Evolutionary conservation across 1,139 yeast species (phyloP).

Genomic region (Wickerhamomyces sp.): DNA sequence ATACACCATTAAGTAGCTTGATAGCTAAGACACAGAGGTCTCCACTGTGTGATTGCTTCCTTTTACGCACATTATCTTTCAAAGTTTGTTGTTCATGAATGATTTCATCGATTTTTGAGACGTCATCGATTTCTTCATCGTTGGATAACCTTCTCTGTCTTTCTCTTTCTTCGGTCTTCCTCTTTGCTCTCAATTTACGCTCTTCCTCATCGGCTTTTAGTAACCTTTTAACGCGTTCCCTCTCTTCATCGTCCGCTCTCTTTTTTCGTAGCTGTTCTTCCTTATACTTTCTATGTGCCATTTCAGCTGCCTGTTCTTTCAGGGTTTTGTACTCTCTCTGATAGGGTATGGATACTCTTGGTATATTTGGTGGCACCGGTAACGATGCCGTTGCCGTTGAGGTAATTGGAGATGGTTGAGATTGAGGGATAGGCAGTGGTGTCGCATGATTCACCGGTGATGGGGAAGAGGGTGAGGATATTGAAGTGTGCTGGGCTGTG

Average conservation of each 20-base stretch:
- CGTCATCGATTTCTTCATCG: constrained; percentile 12
- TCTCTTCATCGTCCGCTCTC: constrained; percentile 42
- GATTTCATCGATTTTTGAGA: constrained; percentile 14
- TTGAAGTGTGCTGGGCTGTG: not conserved
- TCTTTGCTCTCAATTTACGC: constrained; percentile 25
- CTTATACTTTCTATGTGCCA: constrained; percentile 36
- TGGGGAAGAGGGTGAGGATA: constrained; percentile 2
- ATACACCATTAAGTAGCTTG: constrained; percentile 51
- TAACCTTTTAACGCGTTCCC: constrained; percentile 47
- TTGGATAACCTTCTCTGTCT: constrained; percentile 18
- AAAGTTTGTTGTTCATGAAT: constrained; percentile 12
- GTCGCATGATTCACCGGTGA: not conserved
- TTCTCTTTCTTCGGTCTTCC: constrained; percentile 12
- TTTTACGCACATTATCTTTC: constrained; percentile 18
- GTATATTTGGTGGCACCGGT: no score
- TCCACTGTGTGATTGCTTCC: constrained; percentile 7
- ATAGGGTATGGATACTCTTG: no score
- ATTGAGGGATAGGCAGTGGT: constrained; percentile 1
- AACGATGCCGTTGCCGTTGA: no score
- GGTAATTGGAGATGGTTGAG: not conserved
- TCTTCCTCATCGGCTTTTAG: constrained; percentile 50
- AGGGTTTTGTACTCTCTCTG: constrained; percentile 21
- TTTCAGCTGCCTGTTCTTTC: constrained; percentile 36
- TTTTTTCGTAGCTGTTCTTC: constrained; percentile 36
- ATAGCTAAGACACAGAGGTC: constrained; percentile 42